Percentiles rank a stretch among this genome's conserved stretches.
These are phyloP conservation scores for Phalaenopsis hybrid DNA, from an alignment of 116 monocot species.

Conservation along the genomic window DNA sequence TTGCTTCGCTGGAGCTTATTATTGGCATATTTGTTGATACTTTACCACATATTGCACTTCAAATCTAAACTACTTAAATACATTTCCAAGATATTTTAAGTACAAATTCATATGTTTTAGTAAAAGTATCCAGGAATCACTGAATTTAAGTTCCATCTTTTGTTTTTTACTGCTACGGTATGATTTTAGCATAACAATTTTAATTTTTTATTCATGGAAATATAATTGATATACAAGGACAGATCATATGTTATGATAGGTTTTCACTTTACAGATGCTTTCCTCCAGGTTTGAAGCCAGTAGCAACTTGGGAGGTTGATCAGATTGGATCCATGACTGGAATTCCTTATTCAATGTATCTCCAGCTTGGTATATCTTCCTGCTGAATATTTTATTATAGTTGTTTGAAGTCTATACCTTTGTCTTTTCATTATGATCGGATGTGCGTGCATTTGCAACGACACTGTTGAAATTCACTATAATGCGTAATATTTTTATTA, in stretches of 20 bases:
- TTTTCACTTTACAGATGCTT: constrained; percentile 22
- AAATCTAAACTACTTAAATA: neutral
- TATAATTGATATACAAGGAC: neutral
- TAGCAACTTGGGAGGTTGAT: constrained; percentile 95
- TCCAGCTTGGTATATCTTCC: constrained; percentile 47
- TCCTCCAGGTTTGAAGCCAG: constrained; percentile 25
- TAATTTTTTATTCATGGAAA: too few species aligned
- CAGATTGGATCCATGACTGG: constrained; percentile 49
- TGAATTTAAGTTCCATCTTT: neutral
- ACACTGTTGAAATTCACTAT: too few species aligned
- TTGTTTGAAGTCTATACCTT: neutral
- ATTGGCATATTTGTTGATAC: neutral
- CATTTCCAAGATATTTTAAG: neutral
- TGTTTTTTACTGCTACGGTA: neutral
- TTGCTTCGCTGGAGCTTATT: neutral
- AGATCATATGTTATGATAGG: neutral
- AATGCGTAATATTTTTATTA: too few species aligned
- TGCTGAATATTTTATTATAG: neutral
- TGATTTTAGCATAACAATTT: neutral
- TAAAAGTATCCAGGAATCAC: neutral
- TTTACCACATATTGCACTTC: neutral
- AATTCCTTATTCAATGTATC: constrained; percentile 81
- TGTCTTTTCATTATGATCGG: neutral
- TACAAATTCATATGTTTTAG: neutral
- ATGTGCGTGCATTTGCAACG: neutral